A percentile compares a stretch with the other conserved stretches of the same genome.
Conservation (phyloP, 129 eudicot genomes). For the Helichrysum umbraculigerum region DNA sequence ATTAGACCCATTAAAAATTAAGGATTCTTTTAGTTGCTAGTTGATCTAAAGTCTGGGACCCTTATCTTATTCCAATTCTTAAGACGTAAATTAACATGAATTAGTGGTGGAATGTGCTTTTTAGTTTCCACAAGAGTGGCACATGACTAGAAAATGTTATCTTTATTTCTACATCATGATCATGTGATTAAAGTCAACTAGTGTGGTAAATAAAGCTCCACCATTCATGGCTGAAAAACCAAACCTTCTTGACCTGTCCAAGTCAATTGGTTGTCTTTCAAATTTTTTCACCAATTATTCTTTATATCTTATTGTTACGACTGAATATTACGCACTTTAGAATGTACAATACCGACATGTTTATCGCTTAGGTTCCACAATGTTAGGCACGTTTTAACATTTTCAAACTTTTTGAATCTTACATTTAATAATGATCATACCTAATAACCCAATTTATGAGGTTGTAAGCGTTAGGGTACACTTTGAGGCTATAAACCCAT, state of each 20-base stretch:
- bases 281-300: neutral
- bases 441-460: neutral
- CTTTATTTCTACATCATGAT: slow-evolving; percentile 26
- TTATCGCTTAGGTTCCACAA: slow-evolving; percentile 10
- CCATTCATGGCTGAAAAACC: slow-evolving; percentile 14
- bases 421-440: neutral
- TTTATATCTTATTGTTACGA: neutral
- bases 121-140: slow-evolving; percentile 23
- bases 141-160: slow-evolving; percentile 31
- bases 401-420: neutral
- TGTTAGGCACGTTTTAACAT: neutral
- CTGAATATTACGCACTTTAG: neutral
- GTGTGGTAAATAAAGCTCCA: slow-evolving; percentile 18
- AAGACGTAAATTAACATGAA: neutral
- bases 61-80: neutral
- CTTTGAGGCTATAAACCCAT: neutral
- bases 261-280: slow-evolving; percentile 9
- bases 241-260: neutral
- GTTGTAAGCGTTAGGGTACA: slow-evolving; percentile 9
- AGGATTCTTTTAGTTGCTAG: slow-evolving; percentile 1
- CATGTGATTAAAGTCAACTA: slow-evolving; percentile 23
- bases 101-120: slow-evolving; percentile 28
- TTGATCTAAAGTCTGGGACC: neutral
- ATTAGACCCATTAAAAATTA: neutral
- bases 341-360: neutral